These are phyloP conservation scores for Hura crepitans DNA, from an alignment of 441 rosid genomes.

Conservation along the genomic window DNA sequence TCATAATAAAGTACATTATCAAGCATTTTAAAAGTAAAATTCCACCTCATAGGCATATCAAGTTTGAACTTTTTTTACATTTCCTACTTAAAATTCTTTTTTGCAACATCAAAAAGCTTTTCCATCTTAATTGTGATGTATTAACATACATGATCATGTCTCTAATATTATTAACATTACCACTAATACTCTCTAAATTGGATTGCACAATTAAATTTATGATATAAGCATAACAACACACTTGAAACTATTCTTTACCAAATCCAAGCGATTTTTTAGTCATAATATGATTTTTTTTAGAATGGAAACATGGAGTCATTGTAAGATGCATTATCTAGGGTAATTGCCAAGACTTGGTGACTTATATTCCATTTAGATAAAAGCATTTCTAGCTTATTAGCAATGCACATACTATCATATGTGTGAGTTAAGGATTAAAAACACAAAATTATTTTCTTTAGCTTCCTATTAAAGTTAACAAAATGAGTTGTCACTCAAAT, in stretches of 20 bases:
- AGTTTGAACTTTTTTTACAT: background rate
- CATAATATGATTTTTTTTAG: background rate
- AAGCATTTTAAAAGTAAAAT: conserved; percentile 4
- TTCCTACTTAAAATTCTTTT: background rate
- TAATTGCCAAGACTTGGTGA: background rate
- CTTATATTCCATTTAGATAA: conserved; percentile 6
- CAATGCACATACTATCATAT: background rate
- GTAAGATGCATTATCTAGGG: background rate
- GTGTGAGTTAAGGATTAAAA: too few relatives aligned
- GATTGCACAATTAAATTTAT: background rate
- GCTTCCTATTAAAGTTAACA: background rate
- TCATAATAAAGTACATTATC: background rate
- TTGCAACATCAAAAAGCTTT: background rate
- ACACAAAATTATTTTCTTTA: background rate
- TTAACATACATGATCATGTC: background rate
- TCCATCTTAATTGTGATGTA: background rate
- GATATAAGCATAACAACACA: background rate
- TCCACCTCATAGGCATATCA: background rate
- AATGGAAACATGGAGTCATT: background rate
- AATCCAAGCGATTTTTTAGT: background rate
- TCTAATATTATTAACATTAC: background rate
- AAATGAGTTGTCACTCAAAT: background rate
- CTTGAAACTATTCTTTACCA: background rate
- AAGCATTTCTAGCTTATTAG: background rate
- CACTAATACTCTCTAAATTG: background rate